A percentile compares a stretch with the other conserved stretches of the same genome.
phyloP scores from a whole-genome alignment of 495 filamentous ascomycete species.

The Penicillium herquei region DNA sequence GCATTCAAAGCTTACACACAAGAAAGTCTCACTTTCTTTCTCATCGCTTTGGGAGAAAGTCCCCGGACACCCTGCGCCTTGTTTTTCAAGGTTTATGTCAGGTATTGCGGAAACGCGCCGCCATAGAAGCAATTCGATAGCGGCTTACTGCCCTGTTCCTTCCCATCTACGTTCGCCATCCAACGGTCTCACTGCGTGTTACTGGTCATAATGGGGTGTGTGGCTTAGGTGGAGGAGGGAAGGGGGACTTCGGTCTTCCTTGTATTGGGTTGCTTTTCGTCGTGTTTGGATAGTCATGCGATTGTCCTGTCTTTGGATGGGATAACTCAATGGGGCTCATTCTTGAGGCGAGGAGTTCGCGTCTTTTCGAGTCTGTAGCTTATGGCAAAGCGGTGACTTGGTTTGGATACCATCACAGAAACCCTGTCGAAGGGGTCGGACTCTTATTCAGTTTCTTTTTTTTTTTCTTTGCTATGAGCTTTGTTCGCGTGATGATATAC shows the following conservation, averaged over 20 bases:
- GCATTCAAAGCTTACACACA: conserved; percentile 99
- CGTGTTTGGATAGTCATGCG: conserved; percentile 96
- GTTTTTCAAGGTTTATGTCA: conserved; percentile 32
- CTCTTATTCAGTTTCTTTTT: conserved; percentile 24
- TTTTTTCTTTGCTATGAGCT: conserved; percentile 19
- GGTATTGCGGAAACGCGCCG: conserved; percentile 93
- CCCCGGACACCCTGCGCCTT: conserved; percentile 85
- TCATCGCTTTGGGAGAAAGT: conserved; percentile 98
- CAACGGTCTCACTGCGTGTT: conserved; percentile 30
- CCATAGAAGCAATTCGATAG: conserved; percentile 94
- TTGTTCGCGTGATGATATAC: conserved; percentile 90
- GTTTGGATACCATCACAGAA: conserved; percentile 29
- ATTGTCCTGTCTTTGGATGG: conserved; percentile 64
- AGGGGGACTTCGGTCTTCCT: conserved; percentile 22
- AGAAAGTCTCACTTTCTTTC: conserved; percentile 48
- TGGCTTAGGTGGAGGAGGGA: conserved; percentile 40
- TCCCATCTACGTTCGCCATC: conserved; percentile 29
- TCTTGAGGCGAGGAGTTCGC: conserved; percentile 95
- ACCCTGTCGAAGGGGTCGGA: conserved; percentile 70
- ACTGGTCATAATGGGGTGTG: conserved; percentile 46
- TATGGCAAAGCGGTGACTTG: conserved; percentile 58
- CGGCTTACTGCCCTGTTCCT: conserved; percentile 59
- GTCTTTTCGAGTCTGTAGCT: conserved; percentile 60
- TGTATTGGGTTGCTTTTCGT: conserved; percentile 70
- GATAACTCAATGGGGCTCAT: conserved; percentile 99